Evolutionary conservation across 768 basidiomycete genomes (phyloP).

Genomic region (Calocera viscosa): DNA sequence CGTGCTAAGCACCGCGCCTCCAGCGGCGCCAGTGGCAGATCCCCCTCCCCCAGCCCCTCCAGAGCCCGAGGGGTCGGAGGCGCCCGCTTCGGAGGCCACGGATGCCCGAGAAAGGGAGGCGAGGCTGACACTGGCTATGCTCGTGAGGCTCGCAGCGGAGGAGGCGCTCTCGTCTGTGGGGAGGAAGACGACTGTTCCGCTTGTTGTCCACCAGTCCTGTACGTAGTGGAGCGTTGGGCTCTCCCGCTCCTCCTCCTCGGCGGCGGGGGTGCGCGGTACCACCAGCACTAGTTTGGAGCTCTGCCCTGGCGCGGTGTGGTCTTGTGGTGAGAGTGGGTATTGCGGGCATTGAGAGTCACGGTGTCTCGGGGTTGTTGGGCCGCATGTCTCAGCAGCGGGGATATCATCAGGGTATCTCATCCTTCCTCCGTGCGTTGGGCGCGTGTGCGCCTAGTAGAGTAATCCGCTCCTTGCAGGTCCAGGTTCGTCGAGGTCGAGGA

Average conservation of each 20-base stretch:
- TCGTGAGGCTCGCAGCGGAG: neutral
- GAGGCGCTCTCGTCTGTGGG: neutral
- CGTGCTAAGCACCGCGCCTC: neutral
- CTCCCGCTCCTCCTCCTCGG: no score
- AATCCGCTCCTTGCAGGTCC: no score
- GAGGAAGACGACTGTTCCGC: neutral
- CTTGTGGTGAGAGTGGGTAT: no score
- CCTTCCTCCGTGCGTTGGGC: neutral
- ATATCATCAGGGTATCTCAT: constrained; percentile 5
- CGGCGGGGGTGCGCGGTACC: no score
- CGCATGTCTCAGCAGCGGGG: neutral
- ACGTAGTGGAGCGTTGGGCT: no score
- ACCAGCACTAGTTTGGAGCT: no score
- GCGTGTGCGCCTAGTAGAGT: neutral
- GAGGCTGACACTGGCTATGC: neutral
- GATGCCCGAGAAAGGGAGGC: neutral
- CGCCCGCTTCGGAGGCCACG: neutral
- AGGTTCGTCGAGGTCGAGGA: no score
- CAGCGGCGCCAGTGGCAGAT: no score
- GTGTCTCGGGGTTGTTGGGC: neutral
- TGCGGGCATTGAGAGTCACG: neutral
- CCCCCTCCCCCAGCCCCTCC: no score
- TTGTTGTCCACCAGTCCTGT: constrained; percentile 8
- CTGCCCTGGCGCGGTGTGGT: no score
- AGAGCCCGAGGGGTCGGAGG: no score